Evolutionary conservation across 257 asterid species (phyloP).

Genomic region (Leonotis leonurus): DNA sequence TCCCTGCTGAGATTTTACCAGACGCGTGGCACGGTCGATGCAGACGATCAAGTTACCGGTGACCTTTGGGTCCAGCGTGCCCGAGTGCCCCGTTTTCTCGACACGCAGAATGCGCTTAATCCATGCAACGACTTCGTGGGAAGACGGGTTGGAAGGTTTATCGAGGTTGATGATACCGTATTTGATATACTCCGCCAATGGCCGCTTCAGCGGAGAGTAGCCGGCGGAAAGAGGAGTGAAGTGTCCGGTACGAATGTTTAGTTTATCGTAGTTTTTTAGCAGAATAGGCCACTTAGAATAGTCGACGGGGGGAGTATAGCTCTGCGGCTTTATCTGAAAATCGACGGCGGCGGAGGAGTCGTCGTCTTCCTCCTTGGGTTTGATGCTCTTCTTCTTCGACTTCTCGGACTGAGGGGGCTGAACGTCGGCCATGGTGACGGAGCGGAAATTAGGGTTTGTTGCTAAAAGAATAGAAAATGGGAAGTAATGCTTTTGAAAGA

Average conservation of each 20-base stretch:
- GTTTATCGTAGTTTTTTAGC: constrained; percentile 73
- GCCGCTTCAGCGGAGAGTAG: constrained; percentile 78
- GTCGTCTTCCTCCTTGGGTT: constrained; percentile 25
- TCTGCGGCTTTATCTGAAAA: constrained; percentile 75
- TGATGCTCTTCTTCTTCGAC: constrained; percentile 57
- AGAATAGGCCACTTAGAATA: constrained; percentile 93
- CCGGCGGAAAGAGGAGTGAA: constrained; percentile 91
- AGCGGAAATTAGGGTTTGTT: constrained; percentile 1
- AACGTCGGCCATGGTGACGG: constrained; percentile 57
- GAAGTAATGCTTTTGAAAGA: constrained; percentile 1
- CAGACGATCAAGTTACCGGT: constrained; percentile 92
- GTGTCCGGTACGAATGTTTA: constrained; percentile 87
- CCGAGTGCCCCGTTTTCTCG: constrained; percentile 91
- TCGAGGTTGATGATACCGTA: constrained; percentile 81
- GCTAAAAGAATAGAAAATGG: neutral
- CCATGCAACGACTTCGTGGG: constrained; percentile 98
- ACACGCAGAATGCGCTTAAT: constrained; percentile 75
- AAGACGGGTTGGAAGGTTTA: constrained; percentile 85
- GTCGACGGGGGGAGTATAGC: constrained; percentile 66
- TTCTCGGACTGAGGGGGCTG: constrained; percentile 61
- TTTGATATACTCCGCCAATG: constrained; percentile 63
- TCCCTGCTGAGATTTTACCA: constrained; percentile 93
- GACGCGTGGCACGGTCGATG: constrained; percentile 85
- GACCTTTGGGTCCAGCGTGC: constrained; percentile 89
- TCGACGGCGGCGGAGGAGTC: constrained; percentile 29